Conservation (phyloP, 2,329 filamentous ascomycete genomes). For the Hypomyces perniciosus region DNA sequence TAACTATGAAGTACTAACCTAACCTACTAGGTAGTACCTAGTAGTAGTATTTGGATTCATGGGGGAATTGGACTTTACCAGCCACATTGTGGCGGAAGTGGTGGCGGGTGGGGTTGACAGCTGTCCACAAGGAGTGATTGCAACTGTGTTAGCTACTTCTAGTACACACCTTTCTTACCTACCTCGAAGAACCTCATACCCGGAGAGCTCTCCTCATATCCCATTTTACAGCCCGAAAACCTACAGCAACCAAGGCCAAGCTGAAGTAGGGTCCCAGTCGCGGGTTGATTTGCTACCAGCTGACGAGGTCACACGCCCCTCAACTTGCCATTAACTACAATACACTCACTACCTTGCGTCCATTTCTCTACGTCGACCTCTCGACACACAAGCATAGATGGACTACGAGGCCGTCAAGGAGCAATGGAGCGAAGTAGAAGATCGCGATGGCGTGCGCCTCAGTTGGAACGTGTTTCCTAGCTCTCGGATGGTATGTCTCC, state of each 20-base stretch:
- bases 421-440: constrained; percentile 94
- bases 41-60: no score
- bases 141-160: neutral
- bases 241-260: no score
- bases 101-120: constrained; percentile 1
- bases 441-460: constrained; percentile 88
- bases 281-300: no score
- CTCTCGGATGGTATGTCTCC: constrained; percentile 75
- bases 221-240: no score
- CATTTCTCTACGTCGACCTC: neutral
- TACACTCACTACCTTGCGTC: neutral
- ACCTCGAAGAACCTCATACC: neutral
- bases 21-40: no score
- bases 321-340: neutral
- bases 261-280: no score
- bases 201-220: neutral
- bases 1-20: no score
- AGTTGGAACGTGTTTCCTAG: constrained; percentile 99
- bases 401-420: constrained; percentile 92
- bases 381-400: constrained; percentile 44
- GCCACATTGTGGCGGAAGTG: neutral
- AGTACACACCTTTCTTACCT: neutral
- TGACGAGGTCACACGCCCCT: neutral
- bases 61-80: neutral
- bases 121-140: neutral